Evolutionary conservation across 1,139 yeast species (phyloP).

Genomic region (Kodamaea alishanica): DNA sequence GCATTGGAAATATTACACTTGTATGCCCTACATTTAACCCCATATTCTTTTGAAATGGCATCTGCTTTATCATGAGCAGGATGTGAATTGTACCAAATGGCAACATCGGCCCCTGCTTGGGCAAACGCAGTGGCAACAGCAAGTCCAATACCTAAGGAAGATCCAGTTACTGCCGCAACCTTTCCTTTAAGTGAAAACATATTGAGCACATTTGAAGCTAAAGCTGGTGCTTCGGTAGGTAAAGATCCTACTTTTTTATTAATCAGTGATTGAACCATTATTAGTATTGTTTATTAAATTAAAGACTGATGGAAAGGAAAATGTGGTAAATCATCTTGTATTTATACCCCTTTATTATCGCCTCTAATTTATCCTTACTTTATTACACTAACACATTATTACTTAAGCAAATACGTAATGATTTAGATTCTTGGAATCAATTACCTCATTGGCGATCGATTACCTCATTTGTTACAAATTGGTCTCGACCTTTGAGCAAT

Average conservation of each 20-base stretch:
- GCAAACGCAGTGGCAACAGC: constrained; percentile 85
- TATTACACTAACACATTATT: no score
- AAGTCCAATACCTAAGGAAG: constrained; percentile 80
- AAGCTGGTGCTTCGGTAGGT: constrained; percentile 23
- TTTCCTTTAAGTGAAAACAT: constrained; percentile 73
- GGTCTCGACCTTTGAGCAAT: no score
- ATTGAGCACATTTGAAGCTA: constrained; percentile 36
- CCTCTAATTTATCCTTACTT: no score
- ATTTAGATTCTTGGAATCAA: no score
- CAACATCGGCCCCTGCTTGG: constrained; percentile 89
- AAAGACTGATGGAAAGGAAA: no score
- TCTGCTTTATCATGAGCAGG: constrained; percentile 60
- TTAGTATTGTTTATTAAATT: not conserved
- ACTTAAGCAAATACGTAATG: no score
- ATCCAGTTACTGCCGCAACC: constrained; percentile 86
- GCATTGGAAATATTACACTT: constrained; percentile 63
- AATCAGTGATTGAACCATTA: constrained; percentile 9
- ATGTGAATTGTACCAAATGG: constrained; percentile 74
- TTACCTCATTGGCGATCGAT: no score
- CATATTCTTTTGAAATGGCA: constrained; percentile 55
- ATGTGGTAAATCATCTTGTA: not conserved
- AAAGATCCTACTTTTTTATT: constrained; percentile 13
- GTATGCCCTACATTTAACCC: constrained; percentile 67
- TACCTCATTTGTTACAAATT: no score
- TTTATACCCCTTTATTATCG: not conserved